Base-by-base conservation (phyloP, 768 basidiomycete genomes). In the Chlorophyllum brunneum region DNA sequence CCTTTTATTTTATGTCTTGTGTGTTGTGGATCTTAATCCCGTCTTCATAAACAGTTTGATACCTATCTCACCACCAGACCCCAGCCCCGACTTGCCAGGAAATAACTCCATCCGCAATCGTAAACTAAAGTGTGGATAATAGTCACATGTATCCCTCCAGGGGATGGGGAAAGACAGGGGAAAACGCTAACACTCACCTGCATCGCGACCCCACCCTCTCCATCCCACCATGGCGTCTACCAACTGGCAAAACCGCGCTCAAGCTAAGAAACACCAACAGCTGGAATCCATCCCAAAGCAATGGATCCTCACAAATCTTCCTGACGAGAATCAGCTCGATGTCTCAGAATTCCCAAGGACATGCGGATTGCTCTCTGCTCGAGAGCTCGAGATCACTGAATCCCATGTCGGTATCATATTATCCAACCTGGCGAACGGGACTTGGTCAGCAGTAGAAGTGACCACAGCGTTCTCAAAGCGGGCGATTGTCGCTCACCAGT, bases 401-500 rank as follows among this genome's bases (percentile, higher is more conserved):
- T 66, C 75, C 0, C 53, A 69, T 4, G 68, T 79, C 4, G 67
- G 71, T 11, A 58, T 63, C 5, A 64, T 91, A 3, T 68, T 90
- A 26, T 54, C 67, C 23, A 83, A 77, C 29, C 67, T 92, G 11
- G 79, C 78, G 13, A 66, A 59, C 0, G 74, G 73, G 2, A 64
- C 69, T 40, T 88, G 82, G 83, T 74, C 85, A 0, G 71, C 85
- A 1, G 78, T 87, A 1, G 78, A 81, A 13, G 87, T 90, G 2
- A 85, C 83, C 0, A 81, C 71, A 0, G 86, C 89, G 0, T 92
- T 85, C 67, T 82, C 77, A 58, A 91, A 91, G 65, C 72, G 88
- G 37, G 91, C 91, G 0, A 77, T 88, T 38, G 65, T 93, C 38
- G 89, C 89, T 3, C 89, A 93, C 40, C 88, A 91, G 58, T 63